phyloP scores from a whole-genome alignment of 2,329 filamentous ascomycete genomes.

The Diaporthe aspalathi region DNA sequence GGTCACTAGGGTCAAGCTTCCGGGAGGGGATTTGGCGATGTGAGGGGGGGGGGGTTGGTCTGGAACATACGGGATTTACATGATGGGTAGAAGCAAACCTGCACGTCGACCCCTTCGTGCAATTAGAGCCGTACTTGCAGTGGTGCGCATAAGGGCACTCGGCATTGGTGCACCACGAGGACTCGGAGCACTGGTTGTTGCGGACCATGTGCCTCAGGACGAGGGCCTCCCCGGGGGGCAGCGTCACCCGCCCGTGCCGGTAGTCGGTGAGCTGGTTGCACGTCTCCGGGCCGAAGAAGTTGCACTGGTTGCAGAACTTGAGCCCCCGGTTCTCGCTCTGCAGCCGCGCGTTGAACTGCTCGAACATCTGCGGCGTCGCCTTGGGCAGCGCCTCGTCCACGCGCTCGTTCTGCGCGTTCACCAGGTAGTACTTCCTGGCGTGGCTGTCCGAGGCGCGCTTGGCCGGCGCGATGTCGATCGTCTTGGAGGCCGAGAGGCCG shows the following conservation, averaged over 20 bases:
- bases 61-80: not conserved
- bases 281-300: not conserved
- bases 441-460: not conserved
- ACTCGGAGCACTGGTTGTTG: not conserved
- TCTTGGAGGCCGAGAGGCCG: not conserved
- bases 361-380: not conserved
- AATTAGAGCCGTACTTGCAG: not conserved
- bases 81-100: not conserved
- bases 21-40: no score
- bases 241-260: not conserved
- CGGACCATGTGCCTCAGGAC: not conserved
- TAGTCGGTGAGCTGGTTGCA: not conserved
- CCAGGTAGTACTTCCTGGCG: not conserved
- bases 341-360: not conserved
- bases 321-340: not conserved
- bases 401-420: not conserved
- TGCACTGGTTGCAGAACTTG: conserved; percentile 1
- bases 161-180: not conserved
- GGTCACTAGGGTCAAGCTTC: not conserved
- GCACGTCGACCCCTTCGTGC: not conserved
- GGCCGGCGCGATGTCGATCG: not conserved
- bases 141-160: not conserved
- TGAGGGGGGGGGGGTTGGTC: no score
- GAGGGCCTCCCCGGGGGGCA: not conserved
- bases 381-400: conserved; percentile 1